Conservation (phyloP, 78 protist species). For the Dictyostelium discoideum region dicty_2.7 NC_007089.4:6347501-6348000, state of each 20-base stretch:
- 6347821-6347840: conserved; percentile 76
- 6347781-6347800: background rate
- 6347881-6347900: background rate
- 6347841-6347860: background rate
- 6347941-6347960: background rate
- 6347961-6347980: background rate
- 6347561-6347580: background rate
- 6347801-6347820: background rate
- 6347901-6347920: background rate
- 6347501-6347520: background rate
- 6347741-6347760: conserved; percentile 8
- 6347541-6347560: background rate
- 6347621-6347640: background rate
- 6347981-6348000: background rate
- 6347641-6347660: background rate
- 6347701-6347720: background rate
- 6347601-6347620: background rate
- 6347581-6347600: background rate
- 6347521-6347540: background rate
- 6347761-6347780: conserved; percentile 50
- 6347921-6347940: background rate
- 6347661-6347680: conserved; percentile 22
- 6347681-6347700: conserved; percentile 13
- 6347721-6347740: background rate
- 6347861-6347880: background rate